Evolutionary conservation across 2,329 filamentous ascomycete species (phyloP), one percentile per base, ranked within the genome.

Genomic region (Nakataea oryzae): DNA sequence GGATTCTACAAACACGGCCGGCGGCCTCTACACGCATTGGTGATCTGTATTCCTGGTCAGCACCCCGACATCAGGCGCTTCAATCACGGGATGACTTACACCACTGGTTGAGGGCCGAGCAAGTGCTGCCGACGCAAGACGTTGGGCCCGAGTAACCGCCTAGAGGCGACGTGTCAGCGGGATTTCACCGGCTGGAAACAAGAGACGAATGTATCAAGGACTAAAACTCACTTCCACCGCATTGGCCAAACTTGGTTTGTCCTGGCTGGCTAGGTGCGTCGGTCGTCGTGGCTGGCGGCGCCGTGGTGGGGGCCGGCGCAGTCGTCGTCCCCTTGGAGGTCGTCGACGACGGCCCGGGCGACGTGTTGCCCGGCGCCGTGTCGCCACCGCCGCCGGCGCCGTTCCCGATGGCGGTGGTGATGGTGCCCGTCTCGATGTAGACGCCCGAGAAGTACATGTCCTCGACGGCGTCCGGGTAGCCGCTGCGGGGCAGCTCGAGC

Each of bases 391-490:
- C 41, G 4, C 41, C 41, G 7, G 17, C 41, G 7, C 41, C 41
- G 5, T 17, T 50, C 17, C 41, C 41, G 3, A 50, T 50, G 17
- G 41, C 41, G 21, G 69, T 71, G 24, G 70, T 71, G 50, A 72
- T 69, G 17, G 66, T 32, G 2, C 83, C 85, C 58, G 75, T 79
- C 78, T 91, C 88, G 59, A 90, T 79, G 68, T 89, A 91, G 3
- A 89, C 84, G 11, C 88, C 87, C 3, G 83, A 86, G 74, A 89
- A 90, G 71, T 84, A 89, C 77, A 86, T 86, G 69, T 90, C 87
- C 76, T 90, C 87, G 50, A 71, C 75, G 3, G 69, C 71, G 54
- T 84, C 81, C 57, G 79, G 72, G 58, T 81, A 81, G 0, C 84
- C 83, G 41, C 75, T 74, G 24, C 82, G 78, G 14, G 86, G 83